A percentile compares a stretch with the other conserved stretches of the same genome.
Evolutionary conservation across 2,329 filamentous ascomycete genomes (phyloP).

Genomic region (Alternaria viburni): DNA sequence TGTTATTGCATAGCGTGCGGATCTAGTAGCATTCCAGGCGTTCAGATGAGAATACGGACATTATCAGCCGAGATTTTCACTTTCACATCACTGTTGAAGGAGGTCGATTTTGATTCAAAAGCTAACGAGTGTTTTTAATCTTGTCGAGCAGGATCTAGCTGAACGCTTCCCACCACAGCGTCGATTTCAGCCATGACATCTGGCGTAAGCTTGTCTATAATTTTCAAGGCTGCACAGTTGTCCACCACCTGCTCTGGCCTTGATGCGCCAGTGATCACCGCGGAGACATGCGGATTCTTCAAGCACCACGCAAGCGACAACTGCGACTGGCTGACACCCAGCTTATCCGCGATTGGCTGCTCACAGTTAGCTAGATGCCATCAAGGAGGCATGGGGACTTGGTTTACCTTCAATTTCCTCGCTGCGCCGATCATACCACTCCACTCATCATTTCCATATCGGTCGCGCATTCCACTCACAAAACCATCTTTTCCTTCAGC

Average conservation of each 20-base stretch:
- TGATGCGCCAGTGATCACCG: conserved; percentile 38
- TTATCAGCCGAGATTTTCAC: background rate
- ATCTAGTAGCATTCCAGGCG: background rate
- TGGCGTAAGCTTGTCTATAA: conserved; percentile 54
- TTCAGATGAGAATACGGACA: background rate
- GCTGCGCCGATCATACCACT: conserved; percentile 65
- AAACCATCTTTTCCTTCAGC: conserved; percentile 64
- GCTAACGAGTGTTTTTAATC: conserved; percentile 16
- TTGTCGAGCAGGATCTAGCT: conserved; percentile 28
- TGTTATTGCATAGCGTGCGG: background rate
- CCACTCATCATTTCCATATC: conserved; percentile 60
- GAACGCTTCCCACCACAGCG: conserved; percentile 34
- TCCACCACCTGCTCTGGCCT: conserved; percentile 40
- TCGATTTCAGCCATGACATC: conserved; percentile 54
- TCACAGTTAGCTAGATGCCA: conserved; percentile 8
- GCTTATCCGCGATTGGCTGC: conserved; percentile 64
- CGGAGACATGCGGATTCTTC: conserved; percentile 44
- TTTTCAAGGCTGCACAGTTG: conserved; percentile 52
- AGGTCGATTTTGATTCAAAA: background rate
- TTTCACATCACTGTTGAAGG: background rate
- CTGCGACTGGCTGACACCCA: conserved; percentile 62
- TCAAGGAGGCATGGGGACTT: background rate
- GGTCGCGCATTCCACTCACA: conserved; percentile 54
- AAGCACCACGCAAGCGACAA: conserved; percentile 46
- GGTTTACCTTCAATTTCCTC: conserved; percentile 45